These are phyloP conservation scores for Gyrodon lividus DNA, from an alignment of 768 basidiomycete species.

Conservation along the genomic window DNA sequence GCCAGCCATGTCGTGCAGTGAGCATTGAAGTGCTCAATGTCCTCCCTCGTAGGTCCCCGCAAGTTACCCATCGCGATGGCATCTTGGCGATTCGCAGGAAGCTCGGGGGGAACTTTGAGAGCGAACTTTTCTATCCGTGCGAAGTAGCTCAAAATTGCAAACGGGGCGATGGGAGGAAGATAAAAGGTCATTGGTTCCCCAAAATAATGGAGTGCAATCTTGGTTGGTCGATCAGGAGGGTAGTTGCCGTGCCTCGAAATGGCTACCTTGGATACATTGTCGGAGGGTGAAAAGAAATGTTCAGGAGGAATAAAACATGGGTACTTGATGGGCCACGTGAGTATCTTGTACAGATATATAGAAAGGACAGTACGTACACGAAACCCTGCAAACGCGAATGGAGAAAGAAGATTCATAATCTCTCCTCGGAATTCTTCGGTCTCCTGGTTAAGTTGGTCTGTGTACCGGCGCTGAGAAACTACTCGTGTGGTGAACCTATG, in stretches of 20 bases:
- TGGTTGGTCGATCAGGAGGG: constrained; percentile 30
- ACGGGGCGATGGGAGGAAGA: constrained; percentile 45
- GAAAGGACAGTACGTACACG: constrained; percentile 36
- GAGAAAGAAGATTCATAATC: constrained; percentile 38
- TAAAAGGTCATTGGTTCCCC: constrained; percentile 34
- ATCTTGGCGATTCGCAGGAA: constrained; percentile 36
- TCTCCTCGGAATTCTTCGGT: constrained; percentile 30
- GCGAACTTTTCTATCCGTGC: constrained; percentile 37
- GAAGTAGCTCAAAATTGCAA: constrained; percentile 50
- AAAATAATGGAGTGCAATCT: constrained; percentile 41
- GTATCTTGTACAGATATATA: background rate
- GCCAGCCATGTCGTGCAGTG: constrained; percentile 44
- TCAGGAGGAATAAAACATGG: constrained; percentile 44
- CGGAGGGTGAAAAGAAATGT: constrained; percentile 25
- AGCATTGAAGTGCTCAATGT: constrained; percentile 42
- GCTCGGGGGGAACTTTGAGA: constrained; percentile 41
- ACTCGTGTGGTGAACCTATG: background rate
- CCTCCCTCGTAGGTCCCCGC: constrained; percentile 45
- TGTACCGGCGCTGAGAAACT: background rate
- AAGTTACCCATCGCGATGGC: constrained; percentile 28
- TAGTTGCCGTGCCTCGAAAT: constrained; percentile 26
- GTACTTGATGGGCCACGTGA: constrained; percentile 20
- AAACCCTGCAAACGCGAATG: constrained; percentile 50
- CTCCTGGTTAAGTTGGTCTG: constrained; percentile 33
- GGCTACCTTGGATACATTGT: constrained; percentile 12